Base-by-base conservation (phyloP, 2,329 filamentous ascomycete genomes). In the Mycosphaerelloides madeirae region DNA sequence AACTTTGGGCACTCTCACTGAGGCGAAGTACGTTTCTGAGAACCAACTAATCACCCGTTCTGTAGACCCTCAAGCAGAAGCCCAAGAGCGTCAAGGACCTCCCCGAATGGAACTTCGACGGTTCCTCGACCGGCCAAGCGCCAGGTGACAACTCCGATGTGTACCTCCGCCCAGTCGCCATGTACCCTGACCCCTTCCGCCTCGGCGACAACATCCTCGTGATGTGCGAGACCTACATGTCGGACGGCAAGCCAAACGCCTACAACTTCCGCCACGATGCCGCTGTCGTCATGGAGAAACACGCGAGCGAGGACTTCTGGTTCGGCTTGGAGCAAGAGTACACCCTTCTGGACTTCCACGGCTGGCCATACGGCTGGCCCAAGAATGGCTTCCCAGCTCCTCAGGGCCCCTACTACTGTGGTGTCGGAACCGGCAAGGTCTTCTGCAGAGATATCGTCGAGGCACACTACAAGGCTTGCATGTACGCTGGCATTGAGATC, bases 241-340 rank as follows among this genome's bases (percentile, higher is more conserved):
- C 86, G 56, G 90, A 96, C 71, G 90, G 89, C 66, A 88, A 83
- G 53, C 93, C 93, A 71, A 98, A 97, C 83, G 90, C 95, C 73
- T 97, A 81, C 85, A 98, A 98, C 85, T 87, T 84, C 83, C 87
- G 93, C 59, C 85, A 96, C 68, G 91, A 97, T 65, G 85, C 83
- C 64, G 81, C 81, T 65, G 85, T 93, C 70, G 77, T 96, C 62
- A 95, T 97, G 87, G 82, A 93, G 70, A 79, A 83, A 53, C 83
- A 96, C 70, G 83, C 83, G 68, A 76, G 81, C 46, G 84, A 91
- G 62, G 78, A 85, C 68, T 90, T 93, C 65, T 97, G 91, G 93
- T 98, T 97, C 72, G 93, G 93, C 72, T 83, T 98, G 14, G 91
- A 95, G 69, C 91, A 97, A 69, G 91, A 97, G 72, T 97, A 97